Evolutionary conservation across 139 green algal species (phyloP).

Genomic region (Picochlorum sp.): DNA sequence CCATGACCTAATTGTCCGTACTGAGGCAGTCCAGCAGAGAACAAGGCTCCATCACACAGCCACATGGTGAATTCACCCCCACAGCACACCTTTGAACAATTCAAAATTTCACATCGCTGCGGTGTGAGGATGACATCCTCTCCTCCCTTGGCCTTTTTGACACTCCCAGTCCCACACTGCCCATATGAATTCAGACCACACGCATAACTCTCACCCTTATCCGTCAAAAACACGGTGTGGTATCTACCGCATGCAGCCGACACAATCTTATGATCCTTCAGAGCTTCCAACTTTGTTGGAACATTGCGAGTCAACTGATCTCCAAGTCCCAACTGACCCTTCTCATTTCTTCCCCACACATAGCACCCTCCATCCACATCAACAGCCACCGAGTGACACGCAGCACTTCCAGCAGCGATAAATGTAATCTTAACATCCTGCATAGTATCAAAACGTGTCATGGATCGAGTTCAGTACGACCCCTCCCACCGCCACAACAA

Average conservation of each 20-base stretch:
- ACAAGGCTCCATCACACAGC: constrained; percentile 38
- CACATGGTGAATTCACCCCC: constrained; percentile 90
- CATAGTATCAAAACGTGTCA: neutral
- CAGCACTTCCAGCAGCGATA: constrained; percentile 54
- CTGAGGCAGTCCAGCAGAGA: constrained; percentile 38
- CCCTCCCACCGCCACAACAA: neutral
- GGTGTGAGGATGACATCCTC: constrained; percentile 26
- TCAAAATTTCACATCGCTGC: constrained; percentile 41
- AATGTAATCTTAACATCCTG: constrained; percentile 71
- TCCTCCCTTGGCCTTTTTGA: constrained; percentile 48
- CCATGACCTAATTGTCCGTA: constrained; percentile 92
- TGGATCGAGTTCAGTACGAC: neutral
- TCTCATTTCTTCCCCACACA: constrained; percentile 89
- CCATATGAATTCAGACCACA: constrained; percentile 79
- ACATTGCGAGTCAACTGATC: constrained; percentile 66
- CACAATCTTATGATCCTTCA: constrained; percentile 15
- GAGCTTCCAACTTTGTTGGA: constrained; percentile 18
- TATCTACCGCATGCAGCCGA: constrained; percentile 44
- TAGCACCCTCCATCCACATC: constrained; percentile 61
- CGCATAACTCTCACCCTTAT: constrained; percentile 55
- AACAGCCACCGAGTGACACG: constrained; percentile 65
- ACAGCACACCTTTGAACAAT: constrained; percentile 50
- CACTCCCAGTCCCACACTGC: constrained; percentile 60
- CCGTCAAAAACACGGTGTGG: constrained; percentile 62
- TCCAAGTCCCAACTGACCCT: constrained; percentile 80